Evolutionary conservation across 345 rosid genomes (phyloP).

Genomic region (Balakata baccata): DNA sequence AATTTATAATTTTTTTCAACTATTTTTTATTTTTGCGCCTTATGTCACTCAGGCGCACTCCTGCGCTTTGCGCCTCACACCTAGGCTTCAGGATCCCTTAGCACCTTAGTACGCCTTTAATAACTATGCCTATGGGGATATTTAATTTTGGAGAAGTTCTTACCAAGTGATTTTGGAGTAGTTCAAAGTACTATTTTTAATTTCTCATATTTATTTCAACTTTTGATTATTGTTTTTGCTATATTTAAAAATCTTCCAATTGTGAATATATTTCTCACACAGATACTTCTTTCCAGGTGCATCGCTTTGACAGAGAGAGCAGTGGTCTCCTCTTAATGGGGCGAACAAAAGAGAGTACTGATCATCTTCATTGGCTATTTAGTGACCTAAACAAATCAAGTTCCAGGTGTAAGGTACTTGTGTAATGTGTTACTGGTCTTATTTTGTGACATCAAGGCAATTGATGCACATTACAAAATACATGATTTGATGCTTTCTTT

Average conservation of each 20-base stretch:
- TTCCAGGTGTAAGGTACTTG: slow-evolving; percentile 56
- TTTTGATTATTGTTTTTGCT: not conserved
- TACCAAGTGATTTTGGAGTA: not conserved
- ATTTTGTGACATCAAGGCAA: not conserved
- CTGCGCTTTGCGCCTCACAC: no score
- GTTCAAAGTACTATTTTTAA: not conserved
- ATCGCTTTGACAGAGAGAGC: slow-evolving; percentile 86
- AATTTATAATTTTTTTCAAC: no score
- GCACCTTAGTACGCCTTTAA: no score
- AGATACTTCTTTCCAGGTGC: slow-evolving; percentile 51
- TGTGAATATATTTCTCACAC: not conserved
- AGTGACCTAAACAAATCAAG: slow-evolving; percentile 49
- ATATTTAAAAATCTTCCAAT: not conserved
- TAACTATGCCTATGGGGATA: not conserved
- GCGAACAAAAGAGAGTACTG: slow-evolving; percentile 66
- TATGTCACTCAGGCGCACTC: no score
- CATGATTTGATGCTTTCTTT: slow-evolving; percentile 12
- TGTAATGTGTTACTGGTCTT: not conserved
- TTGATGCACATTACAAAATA: not conserved
- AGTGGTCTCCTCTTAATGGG: slow-evolving; percentile 87
- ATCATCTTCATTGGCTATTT: slow-evolving; percentile 64
- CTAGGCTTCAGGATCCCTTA: no score
- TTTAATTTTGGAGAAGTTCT: not conserved
- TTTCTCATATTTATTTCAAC: not conserved
- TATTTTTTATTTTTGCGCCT: no score